Conservation (phyloP, 2,329 filamentous ascomycete genomes). For the Trichophyton benhamiae region DNA sequence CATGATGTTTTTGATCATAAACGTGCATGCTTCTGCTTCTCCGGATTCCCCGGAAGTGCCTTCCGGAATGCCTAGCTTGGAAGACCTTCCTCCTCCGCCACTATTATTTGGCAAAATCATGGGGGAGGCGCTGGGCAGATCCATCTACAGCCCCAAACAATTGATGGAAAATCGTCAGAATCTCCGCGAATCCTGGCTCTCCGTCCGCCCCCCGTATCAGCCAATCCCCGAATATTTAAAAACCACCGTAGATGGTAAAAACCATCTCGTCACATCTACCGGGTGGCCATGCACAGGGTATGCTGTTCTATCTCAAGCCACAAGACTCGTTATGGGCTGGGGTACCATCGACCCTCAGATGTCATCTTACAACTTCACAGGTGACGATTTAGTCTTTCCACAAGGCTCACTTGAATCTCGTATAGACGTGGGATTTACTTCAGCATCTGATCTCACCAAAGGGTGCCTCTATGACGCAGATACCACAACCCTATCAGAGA, state of each 20-base stretch:
- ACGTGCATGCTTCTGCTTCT: constrained; percentile 46
- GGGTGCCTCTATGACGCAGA: constrained; percentile 44
- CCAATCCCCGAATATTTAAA: constrained; percentile 44
- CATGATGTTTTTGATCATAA: constrained; percentile 43
- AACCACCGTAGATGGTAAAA: constrained; percentile 25
- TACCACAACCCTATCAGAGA: constrained; percentile 29
- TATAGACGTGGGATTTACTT: constrained; percentile 23
- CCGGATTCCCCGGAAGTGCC: constrained; percentile 31
- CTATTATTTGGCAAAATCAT: constrained; percentile 39
- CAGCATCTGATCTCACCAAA: constrained; percentile 32
- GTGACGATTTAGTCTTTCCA: constrained; percentile 44
- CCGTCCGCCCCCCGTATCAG: constrained; percentile 28
- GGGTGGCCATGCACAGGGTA: constrained; percentile 54
- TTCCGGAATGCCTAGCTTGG: constrained; percentile 29
- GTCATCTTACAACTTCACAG: constrained; percentile 41
- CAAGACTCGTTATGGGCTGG: constrained; percentile 44
- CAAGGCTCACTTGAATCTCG: constrained; percentile 32
- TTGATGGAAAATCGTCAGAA: constrained; percentile 42
- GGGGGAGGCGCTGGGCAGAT: constrained; percentile 36
- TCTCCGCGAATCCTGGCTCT: constrained; percentile 48
- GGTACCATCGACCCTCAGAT: constrained; percentile 48
- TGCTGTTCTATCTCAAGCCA: constrained; percentile 42
- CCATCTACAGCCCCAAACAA: constrained; percentile 43
- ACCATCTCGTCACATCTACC: constrained; percentile 38
- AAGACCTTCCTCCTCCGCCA: constrained; percentile 33